phyloP scores from a whole-genome alignment of 2,329 filamentous ascomycete genomes.

The Ophiostoma pallidulum region DNA sequence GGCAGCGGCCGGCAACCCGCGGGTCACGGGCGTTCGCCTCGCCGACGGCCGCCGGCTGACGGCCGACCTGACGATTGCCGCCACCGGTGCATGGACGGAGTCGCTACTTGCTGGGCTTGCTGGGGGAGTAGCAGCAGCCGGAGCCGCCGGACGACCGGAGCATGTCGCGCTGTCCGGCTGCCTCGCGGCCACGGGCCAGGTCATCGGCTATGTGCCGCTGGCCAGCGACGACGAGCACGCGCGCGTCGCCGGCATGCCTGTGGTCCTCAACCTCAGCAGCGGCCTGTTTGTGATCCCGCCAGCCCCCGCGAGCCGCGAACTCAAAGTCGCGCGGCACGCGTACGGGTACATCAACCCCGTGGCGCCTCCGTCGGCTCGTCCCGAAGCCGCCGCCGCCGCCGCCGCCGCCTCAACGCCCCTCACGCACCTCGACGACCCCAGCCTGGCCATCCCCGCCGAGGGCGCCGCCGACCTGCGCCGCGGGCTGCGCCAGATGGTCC shows the following conservation, averaged over 20 bases:
- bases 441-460: constrained; percentile 45
- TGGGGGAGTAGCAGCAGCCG: neutral
- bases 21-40: constrained; percentile 45
- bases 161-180: constrained; percentile 52
- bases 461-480: constrained; percentile 52
- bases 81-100: constrained; percentile 80
- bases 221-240: constrained; percentile 57
- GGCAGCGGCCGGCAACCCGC: constrained; percentile 18
- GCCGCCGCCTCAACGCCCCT: constrained; percentile 27
- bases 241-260: constrained; percentile 55
- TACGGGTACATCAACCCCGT: constrained; percentile 56
- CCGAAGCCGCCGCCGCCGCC: no score
- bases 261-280: constrained; percentile 60
- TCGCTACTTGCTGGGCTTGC: constrained; percentile 23
- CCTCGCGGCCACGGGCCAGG: constrained; percentile 72
- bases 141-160: neutral
- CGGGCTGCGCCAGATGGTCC: constrained; percentile 52
- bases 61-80: constrained; percentile 63
- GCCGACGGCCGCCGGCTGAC: constrained; percentile 27
- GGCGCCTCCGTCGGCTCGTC: constrained; percentile 14
- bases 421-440: constrained; percentile 40
- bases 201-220: constrained; percentile 67
- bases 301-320: constrained; percentile 33
- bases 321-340: constrained; percentile 62
- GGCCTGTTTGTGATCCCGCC: constrained; percentile 72